phyloP scores from a whole-genome alignment of 495 filamentous ascomycete genomes.

The Tuber brumale region DNA sequence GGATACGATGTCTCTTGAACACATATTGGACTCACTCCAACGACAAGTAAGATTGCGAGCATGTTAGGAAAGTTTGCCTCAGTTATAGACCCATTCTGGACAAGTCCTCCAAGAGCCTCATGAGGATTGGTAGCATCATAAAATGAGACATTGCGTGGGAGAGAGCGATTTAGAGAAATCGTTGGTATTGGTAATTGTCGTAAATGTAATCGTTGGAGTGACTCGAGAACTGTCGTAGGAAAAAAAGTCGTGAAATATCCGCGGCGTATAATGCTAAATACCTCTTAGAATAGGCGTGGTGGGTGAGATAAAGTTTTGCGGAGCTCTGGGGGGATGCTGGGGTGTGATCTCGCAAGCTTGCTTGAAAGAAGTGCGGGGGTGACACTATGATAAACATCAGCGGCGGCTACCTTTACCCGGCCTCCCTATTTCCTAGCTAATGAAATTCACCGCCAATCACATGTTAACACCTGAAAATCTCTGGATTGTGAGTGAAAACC shows the following conservation, averaged over 20 bases:
- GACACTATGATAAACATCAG: neutral
- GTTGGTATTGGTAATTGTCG: too few species aligned
- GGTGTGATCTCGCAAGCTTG: neutral
- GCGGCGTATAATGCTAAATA: neutral
- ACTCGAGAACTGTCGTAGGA: too few species aligned
- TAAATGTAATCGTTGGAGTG: too few species aligned
- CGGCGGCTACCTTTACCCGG: too few species aligned
- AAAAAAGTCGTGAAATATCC: too few species aligned
- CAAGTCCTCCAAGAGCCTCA: too few species aligned
- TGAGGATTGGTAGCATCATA: too few species aligned
- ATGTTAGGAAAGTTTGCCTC: constrained; percentile 9
- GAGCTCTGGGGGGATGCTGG: neutral
- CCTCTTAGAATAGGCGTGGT: neutral
- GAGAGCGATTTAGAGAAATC: too few species aligned
- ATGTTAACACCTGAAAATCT: neutral
- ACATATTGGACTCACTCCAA: neutral
- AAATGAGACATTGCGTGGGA: too few species aligned
- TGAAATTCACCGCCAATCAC: neutral
- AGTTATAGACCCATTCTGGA: too few species aligned
- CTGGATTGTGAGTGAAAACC: too few species aligned
- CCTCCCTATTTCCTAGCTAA: neutral
- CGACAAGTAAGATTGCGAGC: constrained; percentile 14
- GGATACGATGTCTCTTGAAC: constrained; percentile 17
- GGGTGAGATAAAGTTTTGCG: neutral
- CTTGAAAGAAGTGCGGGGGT: neutral